These are phyloP conservation scores for Grosmannia serpens DNA, from an alignment of 2,329 filamentous ascomycete genomes.

Conservation along the genomic window DNA sequence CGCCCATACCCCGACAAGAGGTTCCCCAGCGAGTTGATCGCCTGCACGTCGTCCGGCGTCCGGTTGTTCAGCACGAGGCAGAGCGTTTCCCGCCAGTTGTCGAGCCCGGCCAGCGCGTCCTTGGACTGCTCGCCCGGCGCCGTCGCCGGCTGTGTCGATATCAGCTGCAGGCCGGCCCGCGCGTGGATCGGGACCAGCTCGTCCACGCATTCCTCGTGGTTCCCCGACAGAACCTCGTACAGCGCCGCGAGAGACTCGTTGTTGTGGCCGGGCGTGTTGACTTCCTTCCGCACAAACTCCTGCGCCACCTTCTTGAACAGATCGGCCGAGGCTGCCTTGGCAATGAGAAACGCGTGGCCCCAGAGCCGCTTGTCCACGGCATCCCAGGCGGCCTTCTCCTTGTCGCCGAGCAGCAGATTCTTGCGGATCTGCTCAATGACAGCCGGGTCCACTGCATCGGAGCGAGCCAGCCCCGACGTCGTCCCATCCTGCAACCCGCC, in stretches of 20 bases:
- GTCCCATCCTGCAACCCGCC: conserved; percentile 14
- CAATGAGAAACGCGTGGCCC: conserved; percentile 91
- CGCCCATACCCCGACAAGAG: conserved; percentile 77
- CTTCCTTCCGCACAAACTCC: conserved; percentile 91
- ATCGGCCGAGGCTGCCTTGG: conserved; percentile 63
- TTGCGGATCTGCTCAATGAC: conserved; percentile 62
- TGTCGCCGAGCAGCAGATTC: conserved; percentile 65
- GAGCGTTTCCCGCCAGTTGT: conserved; percentile 90
- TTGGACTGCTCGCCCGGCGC: conserved; percentile 38
- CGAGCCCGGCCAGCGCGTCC: conserved; percentile 71
- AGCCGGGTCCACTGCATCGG: conserved; percentile 57
- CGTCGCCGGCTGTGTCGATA: conserved; percentile 59
- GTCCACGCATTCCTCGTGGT: conserved; percentile 87
- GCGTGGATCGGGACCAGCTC: conserved; percentile 90
- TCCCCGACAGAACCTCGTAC: conserved; percentile 89
- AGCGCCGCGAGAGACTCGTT: conserved; percentile 83
- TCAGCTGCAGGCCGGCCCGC: conserved; percentile 80
- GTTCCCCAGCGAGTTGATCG: conserved; percentile 68
- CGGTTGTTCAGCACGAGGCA: conserved; percentile 80
- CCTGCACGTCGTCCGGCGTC: conserved; percentile 64
- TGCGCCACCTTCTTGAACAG: conserved; percentile 89
- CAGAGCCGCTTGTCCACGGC: conserved; percentile 88
- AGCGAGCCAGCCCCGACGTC: conserved; percentile 7
- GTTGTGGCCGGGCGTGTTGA: conserved; percentile 67
- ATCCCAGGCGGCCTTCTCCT: conserved; percentile 85